Evolutionary conservation across 2,329 filamentous ascomycete genomes (phyloP).

Genomic region (Penicillium sp.): DNA sequence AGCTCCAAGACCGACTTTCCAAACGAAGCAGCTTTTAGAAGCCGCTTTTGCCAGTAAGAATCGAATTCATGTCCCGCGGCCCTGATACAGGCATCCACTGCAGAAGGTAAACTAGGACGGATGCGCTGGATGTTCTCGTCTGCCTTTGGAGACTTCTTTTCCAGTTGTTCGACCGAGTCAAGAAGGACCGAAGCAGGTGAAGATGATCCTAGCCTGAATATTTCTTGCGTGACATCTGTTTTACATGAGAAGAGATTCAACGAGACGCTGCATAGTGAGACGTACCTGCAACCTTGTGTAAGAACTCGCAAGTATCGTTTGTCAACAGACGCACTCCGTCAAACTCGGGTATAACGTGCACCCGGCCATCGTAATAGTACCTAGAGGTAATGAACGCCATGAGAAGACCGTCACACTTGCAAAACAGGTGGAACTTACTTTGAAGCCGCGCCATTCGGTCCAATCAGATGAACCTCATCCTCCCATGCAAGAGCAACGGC

Average conservation of each 20-base stretch:
- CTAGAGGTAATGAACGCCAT: constrained; percentile 37
- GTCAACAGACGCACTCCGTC: constrained; percentile 89
- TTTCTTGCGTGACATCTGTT: constrained; percentile 69
- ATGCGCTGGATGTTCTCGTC: constrained; percentile 98
- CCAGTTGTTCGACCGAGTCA: constrained; percentile 84
- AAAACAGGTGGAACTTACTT: constrained; percentile 39
- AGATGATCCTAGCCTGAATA: constrained; percentile 82
- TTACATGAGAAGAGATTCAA: constrained; percentile 3
- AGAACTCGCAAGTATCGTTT: constrained; percentile 91
- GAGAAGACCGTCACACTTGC: constrained; percentile 5
- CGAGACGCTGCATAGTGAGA: background rate
- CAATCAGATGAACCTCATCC: constrained; percentile 91
- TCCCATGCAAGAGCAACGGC: constrained; percentile 93
- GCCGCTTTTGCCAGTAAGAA: constrained; percentile 85
- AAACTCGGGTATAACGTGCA: constrained; percentile 79
- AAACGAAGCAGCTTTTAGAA: constrained; percentile 94
- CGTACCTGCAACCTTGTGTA: constrained; percentile 77
- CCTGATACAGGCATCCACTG: constrained; percentile 87
- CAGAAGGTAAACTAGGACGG: constrained; percentile 76
- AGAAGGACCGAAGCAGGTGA: constrained; percentile 87
- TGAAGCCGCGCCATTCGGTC: constrained; percentile 68
- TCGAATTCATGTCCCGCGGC: constrained; percentile 90
- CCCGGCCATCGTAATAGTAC: constrained; percentile 84
- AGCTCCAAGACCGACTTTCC: constrained; percentile 95
- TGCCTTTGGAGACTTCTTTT: constrained; percentile 90